Evolutionary conservation across 306 rosid species (phyloP).

Genomic region (Pyrus communis): DNA sequence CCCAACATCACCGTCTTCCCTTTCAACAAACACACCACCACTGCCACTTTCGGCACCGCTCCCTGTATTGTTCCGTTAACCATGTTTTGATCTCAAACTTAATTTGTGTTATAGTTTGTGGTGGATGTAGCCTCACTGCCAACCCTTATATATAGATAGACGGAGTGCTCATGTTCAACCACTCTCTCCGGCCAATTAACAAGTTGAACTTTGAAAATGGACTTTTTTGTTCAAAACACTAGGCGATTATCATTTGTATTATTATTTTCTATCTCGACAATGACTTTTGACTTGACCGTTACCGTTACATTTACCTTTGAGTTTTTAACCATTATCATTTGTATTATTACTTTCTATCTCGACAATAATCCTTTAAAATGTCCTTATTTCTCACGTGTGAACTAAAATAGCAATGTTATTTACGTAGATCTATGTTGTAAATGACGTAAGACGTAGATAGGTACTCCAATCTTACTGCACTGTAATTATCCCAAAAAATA

Average conservation of each 20-base stretch:
- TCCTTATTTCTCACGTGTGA: background rate
- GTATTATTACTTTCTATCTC: background rate
- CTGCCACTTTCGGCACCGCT: constrained; percentile 15
- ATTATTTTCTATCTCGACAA: background rate
- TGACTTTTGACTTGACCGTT: too few relatives aligned
- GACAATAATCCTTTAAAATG: background rate
- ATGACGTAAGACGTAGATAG: background rate
- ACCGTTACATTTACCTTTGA: too few relatives aligned
- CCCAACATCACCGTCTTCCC: constrained; percentile 16
- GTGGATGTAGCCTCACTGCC: background rate
- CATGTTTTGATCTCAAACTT: background rate
- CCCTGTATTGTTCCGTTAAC: background rate
- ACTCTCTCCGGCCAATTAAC: background rate
- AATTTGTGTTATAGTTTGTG: background rate
- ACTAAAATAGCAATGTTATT: background rate
- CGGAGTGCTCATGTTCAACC: background rate
- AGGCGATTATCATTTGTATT: background rate
- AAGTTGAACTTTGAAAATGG: background rate
- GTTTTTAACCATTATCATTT: background rate
- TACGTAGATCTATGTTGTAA: background rate
- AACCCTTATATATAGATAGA: background rate
- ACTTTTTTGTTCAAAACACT: background rate
- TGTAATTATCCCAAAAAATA: too few relatives aligned
- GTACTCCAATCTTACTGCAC: background rate
- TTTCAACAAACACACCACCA: constrained; percentile 19